Percentiles rank a stretch among this genome's conserved stretches.
Conservation (phyloP, 2,329 filamentous ascomycete species). For the Calonectria naviculata region DNA sequence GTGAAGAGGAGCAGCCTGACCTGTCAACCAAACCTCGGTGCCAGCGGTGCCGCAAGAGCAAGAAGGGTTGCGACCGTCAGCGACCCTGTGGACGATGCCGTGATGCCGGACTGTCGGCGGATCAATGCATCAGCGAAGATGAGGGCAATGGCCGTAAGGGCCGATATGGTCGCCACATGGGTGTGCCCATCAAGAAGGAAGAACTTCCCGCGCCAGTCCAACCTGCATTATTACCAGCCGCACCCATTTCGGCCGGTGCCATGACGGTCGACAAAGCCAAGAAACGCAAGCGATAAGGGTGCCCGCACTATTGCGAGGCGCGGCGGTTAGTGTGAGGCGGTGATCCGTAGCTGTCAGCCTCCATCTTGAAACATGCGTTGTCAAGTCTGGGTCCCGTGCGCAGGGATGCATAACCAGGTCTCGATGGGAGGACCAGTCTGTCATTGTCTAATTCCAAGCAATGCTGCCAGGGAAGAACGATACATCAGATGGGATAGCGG, state of each 20-base stretch:
- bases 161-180: slow-evolving; percentile 82
- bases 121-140: slow-evolving; percentile 97
- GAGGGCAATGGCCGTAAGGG: slow-evolving; percentile 98
- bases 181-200: slow-evolving; percentile 71
- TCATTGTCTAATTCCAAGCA: slow-evolving; percentile 22
- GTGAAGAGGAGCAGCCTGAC: slow-evolving; percentile 90
- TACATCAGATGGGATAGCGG: slow-evolving; percentile 8
- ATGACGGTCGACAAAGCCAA: slow-evolving; percentile 65
- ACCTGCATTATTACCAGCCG: slow-evolving; percentile 54
- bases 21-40: slow-evolving; percentile 96
- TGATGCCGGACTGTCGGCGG: slow-evolving; percentile 92
- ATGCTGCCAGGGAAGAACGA: slow-evolving; percentile 17
- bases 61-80: slow-evolving; percentile 98
- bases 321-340: background rate
- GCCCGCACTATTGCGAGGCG: background rate
- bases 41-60: slow-evolving; percentile 98
- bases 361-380: slow-evolving; percentile 26
- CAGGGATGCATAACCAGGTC: slow-evolving; percentile 16
- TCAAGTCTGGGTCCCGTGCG: slow-evolving; percentile 16
- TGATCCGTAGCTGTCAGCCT: background rate
- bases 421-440: slow-evolving; percentile 16
- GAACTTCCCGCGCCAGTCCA: slow-evolving; percentile 56
- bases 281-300: slow-evolving; percentile 68
- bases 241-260: slow-evolving; percentile 53
- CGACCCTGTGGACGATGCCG: slow-evolving; percentile 95